phyloP scores from a whole-genome alignment of 257 asterid genomes.

The Paraleonurus japonicus region DNA sequence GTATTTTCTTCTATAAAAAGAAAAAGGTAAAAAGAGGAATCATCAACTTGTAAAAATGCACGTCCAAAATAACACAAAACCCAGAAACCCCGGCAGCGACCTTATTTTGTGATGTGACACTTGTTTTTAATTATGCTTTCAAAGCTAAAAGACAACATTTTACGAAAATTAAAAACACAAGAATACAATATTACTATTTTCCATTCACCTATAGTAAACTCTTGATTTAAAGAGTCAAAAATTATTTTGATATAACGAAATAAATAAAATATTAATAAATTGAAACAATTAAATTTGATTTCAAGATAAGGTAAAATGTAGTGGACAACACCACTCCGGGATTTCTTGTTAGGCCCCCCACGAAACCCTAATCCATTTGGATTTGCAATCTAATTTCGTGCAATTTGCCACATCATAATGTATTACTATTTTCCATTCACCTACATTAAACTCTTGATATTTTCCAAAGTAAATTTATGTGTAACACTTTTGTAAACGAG shows the following conservation, averaged over 20 bases:
- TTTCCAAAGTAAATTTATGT: slow-evolving; percentile 10
- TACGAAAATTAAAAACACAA: background rate
- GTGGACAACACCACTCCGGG: slow-evolving; percentile 58
- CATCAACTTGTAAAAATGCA: too few species aligned
- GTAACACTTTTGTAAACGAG: too few species aligned
- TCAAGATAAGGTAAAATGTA: slow-evolving; percentile 8
- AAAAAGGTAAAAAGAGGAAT: too few species aligned
- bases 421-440: background rate
- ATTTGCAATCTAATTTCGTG: slow-evolving; percentile 20
- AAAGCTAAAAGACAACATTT: background rate
- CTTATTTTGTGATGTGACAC: slow-evolving; percentile 23
- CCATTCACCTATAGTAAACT: too few species aligned
- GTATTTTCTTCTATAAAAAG: too few species aligned
- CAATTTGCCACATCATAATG: slow-evolving; percentile 8
- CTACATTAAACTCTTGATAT: slow-evolving; percentile 14
- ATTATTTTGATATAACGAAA: background rate
- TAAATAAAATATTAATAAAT: background rate
- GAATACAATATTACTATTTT: background rate
- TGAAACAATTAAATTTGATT: background rate
- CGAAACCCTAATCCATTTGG: slow-evolving; percentile 11
- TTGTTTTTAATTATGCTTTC: background rate
- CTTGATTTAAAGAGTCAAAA: too few species aligned
- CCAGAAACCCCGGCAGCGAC: slow-evolving; percentile 30
- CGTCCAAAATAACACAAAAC: slow-evolving; percentile 21
- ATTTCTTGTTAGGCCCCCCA: slow-evolving; percentile 28